Conservation (phyloP, 441 rosid genomes). For the Euphorbia schlechtendalii region DNA sequence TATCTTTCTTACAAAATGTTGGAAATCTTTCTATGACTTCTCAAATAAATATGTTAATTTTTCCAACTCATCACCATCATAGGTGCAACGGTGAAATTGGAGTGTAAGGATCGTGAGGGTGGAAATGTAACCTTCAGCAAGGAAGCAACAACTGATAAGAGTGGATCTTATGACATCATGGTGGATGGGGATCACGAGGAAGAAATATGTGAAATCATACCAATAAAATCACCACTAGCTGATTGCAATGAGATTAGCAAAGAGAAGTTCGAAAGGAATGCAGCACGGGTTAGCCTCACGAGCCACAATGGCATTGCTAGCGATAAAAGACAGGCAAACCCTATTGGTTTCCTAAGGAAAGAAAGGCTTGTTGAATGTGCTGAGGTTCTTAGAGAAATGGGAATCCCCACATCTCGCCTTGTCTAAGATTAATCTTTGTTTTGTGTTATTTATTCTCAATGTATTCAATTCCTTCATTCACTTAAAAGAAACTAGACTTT, state of each 20-base stretch:
- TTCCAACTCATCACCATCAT: neutral
- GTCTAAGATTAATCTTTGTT: conserved; percentile 7
- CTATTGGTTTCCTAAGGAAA: conserved; percentile 30
- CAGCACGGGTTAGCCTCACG: conserved; percentile 28
- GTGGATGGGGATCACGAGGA: conserved; percentile 37
- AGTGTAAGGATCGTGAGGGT: conserved; percentile 25
- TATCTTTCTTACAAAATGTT: too few species aligned
- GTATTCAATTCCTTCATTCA: neutral
- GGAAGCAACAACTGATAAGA: conserved; percentile 18
- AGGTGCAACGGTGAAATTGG: conserved; percentile 31
- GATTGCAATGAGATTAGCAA: conserved; percentile 23
- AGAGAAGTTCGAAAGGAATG: conserved; percentile 1
- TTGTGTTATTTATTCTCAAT: too few species aligned
- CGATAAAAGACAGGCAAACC: conserved; percentile 22
- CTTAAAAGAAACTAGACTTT: too few species aligned
- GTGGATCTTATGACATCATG: conserved; percentile 23
- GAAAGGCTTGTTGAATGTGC: conserved; percentile 16
- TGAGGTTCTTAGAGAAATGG: conserved; percentile 27
- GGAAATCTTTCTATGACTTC: too few species aligned
- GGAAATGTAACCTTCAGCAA: neutral
- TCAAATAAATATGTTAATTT: too few species aligned
- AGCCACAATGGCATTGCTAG: conserved; percentile 21
- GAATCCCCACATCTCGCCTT: conserved; percentile 20
- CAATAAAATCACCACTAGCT: conserved; percentile 18
- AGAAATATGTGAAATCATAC: conserved; percentile 29